phyloP scores from a whole-genome alignment of 495 filamentous ascomycete species.

The Coniosporium apollinis region DNA sequence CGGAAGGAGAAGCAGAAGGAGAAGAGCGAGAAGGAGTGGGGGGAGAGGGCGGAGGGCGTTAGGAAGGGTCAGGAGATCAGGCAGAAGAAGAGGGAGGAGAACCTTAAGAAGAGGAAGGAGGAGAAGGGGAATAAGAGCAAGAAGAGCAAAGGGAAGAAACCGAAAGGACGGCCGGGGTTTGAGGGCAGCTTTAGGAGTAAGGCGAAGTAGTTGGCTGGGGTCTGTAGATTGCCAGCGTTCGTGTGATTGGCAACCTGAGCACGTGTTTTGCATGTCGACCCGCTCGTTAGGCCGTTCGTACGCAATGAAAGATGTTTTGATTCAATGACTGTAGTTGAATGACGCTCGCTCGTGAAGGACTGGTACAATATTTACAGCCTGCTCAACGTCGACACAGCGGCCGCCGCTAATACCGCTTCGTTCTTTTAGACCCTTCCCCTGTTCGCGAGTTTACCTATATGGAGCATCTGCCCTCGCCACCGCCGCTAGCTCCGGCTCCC shows the following conservation, averaged over 20 bases:
- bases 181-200: constrained; percentile 73
- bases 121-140: constrained; percentile 37
- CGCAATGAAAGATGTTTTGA: no score
- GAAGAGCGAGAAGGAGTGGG: constrained; percentile 84
- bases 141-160: constrained; percentile 46
- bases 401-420: no score
- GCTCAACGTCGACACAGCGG: no score
- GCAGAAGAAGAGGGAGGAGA: constrained; percentile 79
- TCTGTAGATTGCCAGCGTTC: no score
- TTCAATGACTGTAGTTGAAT: no score
- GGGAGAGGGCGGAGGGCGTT: constrained; percentile 59
- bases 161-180: constrained; percentile 63
- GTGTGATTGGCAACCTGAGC: not conserved
- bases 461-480: constrained; percentile 54
- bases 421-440: no score
- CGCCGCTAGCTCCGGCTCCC: constrained; percentile 94
- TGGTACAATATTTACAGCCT: no score
- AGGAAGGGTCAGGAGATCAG: constrained; percentile 56
- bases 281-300: no score
- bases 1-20: constrained; percentile 77
- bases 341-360: no score
- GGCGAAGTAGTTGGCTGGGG: constrained; percentile 17
- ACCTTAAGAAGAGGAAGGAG: constrained; percentile 69
- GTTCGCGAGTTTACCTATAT: constrained; percentile 29
- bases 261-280: not conserved